These are phyloP conservation scores for Aspergillus quadrilineatus DNA, from an alignment of 2,329 filamentous ascomycete genomes.

Conservation along the genomic window DNA sequence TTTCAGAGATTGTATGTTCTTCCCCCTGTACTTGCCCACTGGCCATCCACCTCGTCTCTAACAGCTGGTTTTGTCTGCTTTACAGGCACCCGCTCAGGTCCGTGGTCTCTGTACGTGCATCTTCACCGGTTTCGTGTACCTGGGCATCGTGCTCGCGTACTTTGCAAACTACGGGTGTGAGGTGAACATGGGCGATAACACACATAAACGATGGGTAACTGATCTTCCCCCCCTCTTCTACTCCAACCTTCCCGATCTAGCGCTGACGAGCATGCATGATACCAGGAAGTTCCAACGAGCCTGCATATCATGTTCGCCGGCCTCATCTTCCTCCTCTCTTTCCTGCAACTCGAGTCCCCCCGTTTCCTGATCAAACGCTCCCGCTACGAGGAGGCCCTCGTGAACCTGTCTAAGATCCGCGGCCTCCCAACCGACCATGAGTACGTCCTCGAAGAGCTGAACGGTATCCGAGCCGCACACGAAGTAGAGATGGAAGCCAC, in stretches of 20 bases:
- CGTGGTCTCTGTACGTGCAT: constrained; percentile 72
- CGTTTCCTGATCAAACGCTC: constrained; percentile 68
- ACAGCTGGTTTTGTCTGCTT: background rate
- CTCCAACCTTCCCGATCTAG: constrained; percentile 8
- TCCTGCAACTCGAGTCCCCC: constrained; percentile 68
- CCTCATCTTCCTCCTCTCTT: constrained; percentile 68
- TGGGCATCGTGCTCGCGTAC: constrained; percentile 76
- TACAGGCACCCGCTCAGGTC: constrained; percentile 59
- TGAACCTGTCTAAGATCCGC: constrained; percentile 55
- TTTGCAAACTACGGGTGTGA: constrained; percentile 69
- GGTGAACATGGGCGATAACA: constrained; percentile 49
- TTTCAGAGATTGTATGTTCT: background rate
- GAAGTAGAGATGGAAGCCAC: constrained; percentile 72
- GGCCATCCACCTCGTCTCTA: background rate
- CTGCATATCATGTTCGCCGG: constrained; percentile 76
- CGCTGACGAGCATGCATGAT: background rate
- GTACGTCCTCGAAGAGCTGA: constrained; percentile 62
- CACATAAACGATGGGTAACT: constrained; percentile 51
- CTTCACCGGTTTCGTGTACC: constrained; percentile 70
- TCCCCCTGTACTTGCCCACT: background rate
- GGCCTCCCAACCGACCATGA: constrained; percentile 59
- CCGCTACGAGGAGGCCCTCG: constrained; percentile 50
- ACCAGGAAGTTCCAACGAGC: constrained; percentile 61
- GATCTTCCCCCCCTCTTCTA: constrained; percentile 20
- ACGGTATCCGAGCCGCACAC: constrained; percentile 63